Evolutionary conservation across 2,329 filamentous ascomycete species (phyloP), one percentile per base, ranked within the genome.

Genomic region (Daldinia sp.): DNA sequence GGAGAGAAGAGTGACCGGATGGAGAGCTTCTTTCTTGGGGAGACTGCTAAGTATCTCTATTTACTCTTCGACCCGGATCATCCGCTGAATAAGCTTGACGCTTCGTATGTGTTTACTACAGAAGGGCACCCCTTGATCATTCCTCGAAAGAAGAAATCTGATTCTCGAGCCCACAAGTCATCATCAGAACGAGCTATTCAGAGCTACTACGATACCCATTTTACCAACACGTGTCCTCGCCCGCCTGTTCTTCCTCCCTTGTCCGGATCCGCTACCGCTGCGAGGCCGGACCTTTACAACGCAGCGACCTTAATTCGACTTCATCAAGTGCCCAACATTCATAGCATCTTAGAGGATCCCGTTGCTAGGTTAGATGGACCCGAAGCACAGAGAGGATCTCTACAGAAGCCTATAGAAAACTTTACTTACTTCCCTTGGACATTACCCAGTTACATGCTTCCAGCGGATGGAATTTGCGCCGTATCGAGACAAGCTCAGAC

Each of bases 21-120:
- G 95, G 95, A 99, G 78, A 98, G 94, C 75, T 99, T 98, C 82
- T 98, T 98, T 73, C 83, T 99, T 0, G 94, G 95, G 11, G 95
- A 99, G 78, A 99, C 95, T 1, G 90, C 93, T 43, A 97, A 98
- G 77, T 99, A 99, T 76, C 82, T 99, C 66, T 98, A 96, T 75
- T 81, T 99, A 56, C 85, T 98, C 2, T 98, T 96, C 76, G 92
- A 96, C 68, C 85, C 89, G 3, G 84, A 88, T 11, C 95, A 98
- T 77, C 93, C 94, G 0, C 80, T 99, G 39, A 98, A 98, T 77
- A 89, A 87, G 17, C 80, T 96, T 35, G 95, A 98, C 76, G 88
- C 89, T 0, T 88, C 94, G 0, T 96, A 90, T 75, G 94, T 99
- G 11, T 98, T 99, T 75, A 95, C 92, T 0, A 99, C 95, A 0